phyloP scores from a whole-genome alignment of 371 early-diverging fungal species.

The Rhizopus sp. region DNA sequence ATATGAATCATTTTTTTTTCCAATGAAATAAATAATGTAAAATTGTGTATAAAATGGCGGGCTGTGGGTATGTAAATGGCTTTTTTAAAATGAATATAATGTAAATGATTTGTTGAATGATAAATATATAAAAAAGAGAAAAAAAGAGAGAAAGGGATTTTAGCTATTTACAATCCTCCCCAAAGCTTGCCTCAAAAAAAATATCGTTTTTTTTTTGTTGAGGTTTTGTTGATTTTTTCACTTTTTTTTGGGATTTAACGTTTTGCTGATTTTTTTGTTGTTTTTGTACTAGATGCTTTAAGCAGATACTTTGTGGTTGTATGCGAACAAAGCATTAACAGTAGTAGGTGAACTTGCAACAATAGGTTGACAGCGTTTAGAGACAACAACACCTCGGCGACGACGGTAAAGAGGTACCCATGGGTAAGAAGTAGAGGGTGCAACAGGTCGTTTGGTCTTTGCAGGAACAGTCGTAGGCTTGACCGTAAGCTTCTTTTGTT shows the following conservation, averaged over 20 bases:
- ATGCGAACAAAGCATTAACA: conserved; percentile 27
- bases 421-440: conserved; percentile 34
- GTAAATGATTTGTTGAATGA: conserved; percentile 5
- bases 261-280: conserved; percentile 10
- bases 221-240: not conserved
- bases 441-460: conserved; percentile 25
- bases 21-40: conserved; percentile 1
- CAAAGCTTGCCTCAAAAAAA: conserved; percentile 12
- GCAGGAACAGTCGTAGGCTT: conserved; percentile 13
- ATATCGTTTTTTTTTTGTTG: conserved; percentile 16
- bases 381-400: conserved; percentile 33
- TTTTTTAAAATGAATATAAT: conserved; percentile 19
- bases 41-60: conserved; percentile 4
- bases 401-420: conserved; percentile 37
- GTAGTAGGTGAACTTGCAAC: conserved; percentile 34
- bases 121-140: conserved; percentile 17
- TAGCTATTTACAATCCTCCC: conserved; percentile 41
- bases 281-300: conserved; percentile 10
- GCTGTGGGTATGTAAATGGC: conserved; percentile 34
- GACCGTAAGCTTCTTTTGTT: conserved; percentile 18
- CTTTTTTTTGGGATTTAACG: not conserved
- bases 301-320: conserved; percentile 10
- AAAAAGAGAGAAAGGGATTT: conserved; percentile 7
- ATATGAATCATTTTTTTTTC: conserved; percentile 10
- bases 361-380: conserved; percentile 41